phyloP scores from a whole-genome alignment of 2,329 filamentous ascomycete species.

The Passalora sequoiae region DNA sequence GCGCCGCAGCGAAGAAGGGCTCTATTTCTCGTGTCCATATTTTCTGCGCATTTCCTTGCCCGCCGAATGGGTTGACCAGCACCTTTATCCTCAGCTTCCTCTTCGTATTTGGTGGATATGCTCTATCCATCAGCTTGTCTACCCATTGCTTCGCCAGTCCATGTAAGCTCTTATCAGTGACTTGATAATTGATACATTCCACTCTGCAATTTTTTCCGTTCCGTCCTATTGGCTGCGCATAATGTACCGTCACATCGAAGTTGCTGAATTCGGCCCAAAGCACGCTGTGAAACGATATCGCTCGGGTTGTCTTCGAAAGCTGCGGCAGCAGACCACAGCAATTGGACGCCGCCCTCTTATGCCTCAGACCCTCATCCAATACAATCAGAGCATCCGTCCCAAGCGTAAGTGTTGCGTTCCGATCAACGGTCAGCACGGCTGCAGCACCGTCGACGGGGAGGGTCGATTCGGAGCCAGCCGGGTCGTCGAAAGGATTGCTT shows the following conservation, averaged over 20 bases:
- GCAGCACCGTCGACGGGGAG: constrained; percentile 7
- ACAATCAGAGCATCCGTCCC: constrained; percentile 57
- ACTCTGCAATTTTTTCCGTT: constrained; percentile 56
- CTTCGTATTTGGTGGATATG: constrained; percentile 63
- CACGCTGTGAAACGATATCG: constrained; percentile 75
- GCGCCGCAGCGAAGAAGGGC: constrained; percentile 76
- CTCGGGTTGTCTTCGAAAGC: constrained; percentile 46
- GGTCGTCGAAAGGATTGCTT: constrained; percentile 31
- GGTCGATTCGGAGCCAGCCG: constrained; percentile 22
- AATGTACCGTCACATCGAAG: constrained; percentile 63
- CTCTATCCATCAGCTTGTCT: constrained; percentile 57
- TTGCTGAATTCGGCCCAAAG: constrained; percentile 69
- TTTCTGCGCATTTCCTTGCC: constrained; percentile 69
- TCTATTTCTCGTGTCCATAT: constrained; percentile 70
- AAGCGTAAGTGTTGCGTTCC: constrained; percentile 56
- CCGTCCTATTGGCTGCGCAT: constrained; percentile 55
- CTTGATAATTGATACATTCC: constrained; percentile 56
- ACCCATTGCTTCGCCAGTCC: constrained; percentile 57
- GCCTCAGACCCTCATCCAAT: constrained; percentile 53
- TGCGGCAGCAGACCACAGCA: constrained; percentile 53
- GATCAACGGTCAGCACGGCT: constrained; percentile 43
- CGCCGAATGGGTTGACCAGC: constrained; percentile 84
- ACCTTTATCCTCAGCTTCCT: constrained; percentile 75
- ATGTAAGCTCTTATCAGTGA: constrained; percentile 48
- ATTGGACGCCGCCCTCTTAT: constrained; percentile 42